Conservation (phyloP, 2,329 filamentous ascomycete genomes). For the Pseudopyricularia javanii region DNA sequence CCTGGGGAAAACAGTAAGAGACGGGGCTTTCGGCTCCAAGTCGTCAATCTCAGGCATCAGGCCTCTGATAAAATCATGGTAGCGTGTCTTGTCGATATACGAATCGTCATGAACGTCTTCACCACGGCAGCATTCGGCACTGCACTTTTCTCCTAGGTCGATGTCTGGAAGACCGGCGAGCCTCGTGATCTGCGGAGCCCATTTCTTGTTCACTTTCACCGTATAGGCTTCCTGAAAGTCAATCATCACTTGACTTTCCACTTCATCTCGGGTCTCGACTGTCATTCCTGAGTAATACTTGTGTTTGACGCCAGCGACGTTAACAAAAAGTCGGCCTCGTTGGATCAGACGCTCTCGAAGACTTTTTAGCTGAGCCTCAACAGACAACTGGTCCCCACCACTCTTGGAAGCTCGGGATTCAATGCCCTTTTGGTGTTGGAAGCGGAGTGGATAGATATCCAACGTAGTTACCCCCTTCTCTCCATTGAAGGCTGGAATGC, state of each 20-base stretch:
- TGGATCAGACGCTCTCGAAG: conserved; percentile 8
- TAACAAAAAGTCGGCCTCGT: conserved; percentile 11
- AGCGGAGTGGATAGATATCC: conserved; percentile 13
- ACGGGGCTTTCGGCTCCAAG: background rate
- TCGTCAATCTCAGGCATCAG: conserved; percentile 4
- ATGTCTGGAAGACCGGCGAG: background rate
- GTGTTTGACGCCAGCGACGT: conserved; percentile 9
- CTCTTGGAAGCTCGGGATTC: too few species aligned
- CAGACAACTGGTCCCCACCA: background rate
- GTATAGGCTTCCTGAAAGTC: conserved; percentile 16
- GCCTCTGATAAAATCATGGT: conserved; percentile 5
- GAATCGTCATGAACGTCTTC: conserved; percentile 4
- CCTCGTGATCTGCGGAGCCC: background rate
- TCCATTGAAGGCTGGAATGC: conserved; percentile 13
- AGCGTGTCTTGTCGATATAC: conserved; percentile 4
- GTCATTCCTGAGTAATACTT: conserved; percentile 17
- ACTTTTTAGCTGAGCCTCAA: background rate
- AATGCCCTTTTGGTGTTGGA: background rate
- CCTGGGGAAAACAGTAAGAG: conserved; percentile 5
- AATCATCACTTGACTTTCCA: conserved; percentile 18
- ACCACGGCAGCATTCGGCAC: conserved; percentile 3
- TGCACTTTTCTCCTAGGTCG: background rate
- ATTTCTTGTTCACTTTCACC: background rate
- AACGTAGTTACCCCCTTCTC: conserved; percentile 12
- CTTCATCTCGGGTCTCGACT: conserved; percentile 11